phyloP scores from a whole-genome alignment of 1,139 yeast genomes.

The Magnusiomyces suaveolens region DNA sequence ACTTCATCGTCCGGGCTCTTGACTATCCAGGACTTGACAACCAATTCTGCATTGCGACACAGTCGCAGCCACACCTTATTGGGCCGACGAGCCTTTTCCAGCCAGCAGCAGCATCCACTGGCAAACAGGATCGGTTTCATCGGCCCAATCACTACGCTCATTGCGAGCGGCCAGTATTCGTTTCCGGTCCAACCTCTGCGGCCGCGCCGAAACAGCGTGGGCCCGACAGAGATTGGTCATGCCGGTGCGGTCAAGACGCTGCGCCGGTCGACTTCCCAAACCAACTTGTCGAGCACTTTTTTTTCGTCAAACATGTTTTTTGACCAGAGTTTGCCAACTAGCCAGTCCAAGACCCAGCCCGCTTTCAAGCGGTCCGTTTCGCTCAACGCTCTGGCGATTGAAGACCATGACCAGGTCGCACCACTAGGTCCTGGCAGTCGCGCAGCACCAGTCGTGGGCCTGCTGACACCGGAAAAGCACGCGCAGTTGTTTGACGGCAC shows the following conservation, averaged over 20 bases:
- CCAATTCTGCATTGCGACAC: background rate
- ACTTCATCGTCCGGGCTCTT: no score
- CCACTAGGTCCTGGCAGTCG: background rate
- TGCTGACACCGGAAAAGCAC: background rate
- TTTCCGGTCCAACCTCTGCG: background rate
- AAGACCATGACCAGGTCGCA: background rate
- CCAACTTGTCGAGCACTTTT: background rate
- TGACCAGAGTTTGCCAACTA: background rate
- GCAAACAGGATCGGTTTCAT: background rate
- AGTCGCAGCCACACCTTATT: background rate
- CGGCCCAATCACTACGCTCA: background rate
- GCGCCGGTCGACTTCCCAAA: background rate
- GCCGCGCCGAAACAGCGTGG: background rate
- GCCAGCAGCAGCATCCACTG: background rate
- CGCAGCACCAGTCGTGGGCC: background rate
- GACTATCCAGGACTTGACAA: background rate
- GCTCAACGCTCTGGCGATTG: background rate
- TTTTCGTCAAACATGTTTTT: background rate
- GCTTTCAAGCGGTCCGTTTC: background rate
- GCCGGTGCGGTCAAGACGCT: background rate
- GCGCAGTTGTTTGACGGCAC: background rate
- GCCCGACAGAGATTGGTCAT: background rate
- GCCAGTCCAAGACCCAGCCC: background rate
- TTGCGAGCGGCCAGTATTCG: background rate
- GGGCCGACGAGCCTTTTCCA: background rate